Evolutionary conservation across 768 basidiomycete species (phyloP).

Genomic region (Mycena galopus): DNA sequence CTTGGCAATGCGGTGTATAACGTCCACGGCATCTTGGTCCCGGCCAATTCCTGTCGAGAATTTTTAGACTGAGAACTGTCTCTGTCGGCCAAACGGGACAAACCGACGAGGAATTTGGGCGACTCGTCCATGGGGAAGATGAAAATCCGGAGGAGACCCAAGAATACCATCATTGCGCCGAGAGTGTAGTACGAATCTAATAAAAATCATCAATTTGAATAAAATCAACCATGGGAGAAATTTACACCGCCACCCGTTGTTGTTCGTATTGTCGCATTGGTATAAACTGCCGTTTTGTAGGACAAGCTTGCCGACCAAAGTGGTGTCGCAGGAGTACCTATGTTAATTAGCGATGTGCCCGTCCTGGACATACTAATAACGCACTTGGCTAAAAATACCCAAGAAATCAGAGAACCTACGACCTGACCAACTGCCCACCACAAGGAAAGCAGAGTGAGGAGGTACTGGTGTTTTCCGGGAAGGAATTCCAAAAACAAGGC

Average conservation of each 20-base stretch:
- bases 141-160: constrained; percentile 65
- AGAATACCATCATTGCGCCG: constrained; percentile 69
- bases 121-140: constrained; percentile 69
- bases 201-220: constrained; percentile 49
- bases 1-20: constrained; percentile 64
- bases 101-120: constrained; percentile 72
- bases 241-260: constrained; percentile 67
- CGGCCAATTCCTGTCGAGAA: constrained; percentile 48
- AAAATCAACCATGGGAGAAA: constrained; percentile 56
- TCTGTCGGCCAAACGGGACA: constrained; percentile 45
- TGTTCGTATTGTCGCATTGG: constrained; percentile 54
- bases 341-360: neutral
- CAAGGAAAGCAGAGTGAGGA: constrained; percentile 69
- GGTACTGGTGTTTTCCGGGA: constrained; percentile 68
- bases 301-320: constrained; percentile 60
- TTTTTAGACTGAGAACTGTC: neutral
- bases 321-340: constrained; percentile 45
- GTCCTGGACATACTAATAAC: neutral
- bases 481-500: constrained; percentile 73
- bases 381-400: constrained; percentile 66
- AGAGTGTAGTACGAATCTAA: constrained; percentile 65
- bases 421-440: constrained; percentile 64
- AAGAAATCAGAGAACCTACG: constrained; percentile 58
- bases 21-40: constrained; percentile 64
- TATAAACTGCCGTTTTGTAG: constrained; percentile 49